Evolutionary conservation across 2,329 filamentous ascomycete genomes (phyloP).

Genomic region (Cladophialophora exuberans): DNA sequence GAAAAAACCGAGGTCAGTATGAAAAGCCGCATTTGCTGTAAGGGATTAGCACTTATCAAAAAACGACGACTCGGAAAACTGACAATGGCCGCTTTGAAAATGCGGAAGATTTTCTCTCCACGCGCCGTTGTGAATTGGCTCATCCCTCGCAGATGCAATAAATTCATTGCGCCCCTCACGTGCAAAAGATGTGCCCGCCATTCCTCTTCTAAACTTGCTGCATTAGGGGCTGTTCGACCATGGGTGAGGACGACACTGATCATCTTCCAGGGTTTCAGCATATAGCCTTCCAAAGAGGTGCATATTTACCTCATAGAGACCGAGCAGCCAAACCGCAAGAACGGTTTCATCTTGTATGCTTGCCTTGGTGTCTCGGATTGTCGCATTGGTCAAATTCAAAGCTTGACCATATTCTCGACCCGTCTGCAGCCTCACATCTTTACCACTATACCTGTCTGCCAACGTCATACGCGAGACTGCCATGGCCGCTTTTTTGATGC

Average conservation of each 20-base stretch:
- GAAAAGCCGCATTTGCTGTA: constrained; percentile 33
- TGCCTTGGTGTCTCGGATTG: constrained; percentile 22
- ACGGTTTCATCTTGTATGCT: constrained; percentile 32
- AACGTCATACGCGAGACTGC: constrained; percentile 33
- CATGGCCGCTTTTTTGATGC: constrained; percentile 25
- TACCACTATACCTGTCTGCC: constrained; percentile 32
- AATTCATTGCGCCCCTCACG: constrained; percentile 31
- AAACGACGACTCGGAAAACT: neutral
- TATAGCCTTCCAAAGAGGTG: neutral
- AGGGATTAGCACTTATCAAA: neutral
- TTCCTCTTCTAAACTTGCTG: constrained; percentile 25
- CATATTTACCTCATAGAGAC: constrained; percentile 30
- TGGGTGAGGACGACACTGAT: constrained; percentile 29
- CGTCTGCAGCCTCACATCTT: constrained; percentile 29
- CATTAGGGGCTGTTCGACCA: constrained; percentile 15
- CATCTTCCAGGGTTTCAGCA: constrained; percentile 15
- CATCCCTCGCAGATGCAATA: constrained; percentile 28
- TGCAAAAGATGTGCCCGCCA: constrained; percentile 32
- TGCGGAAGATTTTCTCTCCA: constrained; percentile 30
- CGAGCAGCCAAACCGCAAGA: constrained; percentile 31
- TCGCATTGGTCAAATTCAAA: constrained; percentile 22
- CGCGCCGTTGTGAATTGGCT: constrained; percentile 29
- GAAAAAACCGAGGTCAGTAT: constrained; percentile 29
- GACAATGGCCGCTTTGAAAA: constrained; percentile 33
- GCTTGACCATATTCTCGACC: constrained; percentile 29